Evolutionary conservation across 1,284 basidiomycete genomes (phyloP).

Genomic region (Ceratobasidium sp.): DNA sequence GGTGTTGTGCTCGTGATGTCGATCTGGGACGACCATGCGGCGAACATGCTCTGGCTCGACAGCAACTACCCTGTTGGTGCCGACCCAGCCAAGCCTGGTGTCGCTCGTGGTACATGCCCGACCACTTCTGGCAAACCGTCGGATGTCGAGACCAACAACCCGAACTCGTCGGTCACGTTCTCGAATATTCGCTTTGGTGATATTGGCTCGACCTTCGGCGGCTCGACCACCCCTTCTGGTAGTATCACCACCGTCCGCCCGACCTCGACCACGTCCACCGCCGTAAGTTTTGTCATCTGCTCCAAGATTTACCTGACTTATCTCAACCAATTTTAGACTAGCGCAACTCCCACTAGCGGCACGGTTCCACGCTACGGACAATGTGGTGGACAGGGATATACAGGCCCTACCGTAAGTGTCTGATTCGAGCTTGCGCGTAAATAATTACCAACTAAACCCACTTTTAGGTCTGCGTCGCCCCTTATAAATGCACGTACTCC

Average conservation of each 20-base stretch:
- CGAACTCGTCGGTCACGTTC: conserved; percentile 55
- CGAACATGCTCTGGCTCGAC: conserved; percentile 72
- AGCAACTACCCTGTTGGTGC: conserved; percentile 64
- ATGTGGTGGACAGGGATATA: conserved; percentile 32
- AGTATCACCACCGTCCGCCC: not conserved
- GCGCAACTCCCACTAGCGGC: not conserved
- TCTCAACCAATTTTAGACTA: conserved; percentile 1
- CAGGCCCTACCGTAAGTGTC: not conserved
- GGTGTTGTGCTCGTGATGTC: conserved; percentile 72
- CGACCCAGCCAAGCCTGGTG: conserved; percentile 62
- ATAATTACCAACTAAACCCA: not conserved
- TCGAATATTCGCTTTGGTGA: conserved; percentile 64
- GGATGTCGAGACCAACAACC: conserved; percentile 60
- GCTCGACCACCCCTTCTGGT: not conserved
- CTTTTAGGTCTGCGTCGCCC: conserved; percentile 32
- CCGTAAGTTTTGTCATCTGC: not conserved
- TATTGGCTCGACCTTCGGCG: conserved; percentile 64
- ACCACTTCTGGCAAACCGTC: conserved; percentile 64
- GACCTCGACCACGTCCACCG: conserved; percentile 17
- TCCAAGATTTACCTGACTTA: no score
- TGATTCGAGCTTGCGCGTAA: not conserved
- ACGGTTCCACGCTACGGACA: conserved; percentile 30
- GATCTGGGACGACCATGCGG: conserved; percentile 60
- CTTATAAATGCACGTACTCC: conserved; percentile 37
- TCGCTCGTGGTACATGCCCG: conserved; percentile 67